phyloP scores from a whole-genome alignment of 2,329 filamentous ascomycete species.

The Dothiorella sarmentorum region DNA sequence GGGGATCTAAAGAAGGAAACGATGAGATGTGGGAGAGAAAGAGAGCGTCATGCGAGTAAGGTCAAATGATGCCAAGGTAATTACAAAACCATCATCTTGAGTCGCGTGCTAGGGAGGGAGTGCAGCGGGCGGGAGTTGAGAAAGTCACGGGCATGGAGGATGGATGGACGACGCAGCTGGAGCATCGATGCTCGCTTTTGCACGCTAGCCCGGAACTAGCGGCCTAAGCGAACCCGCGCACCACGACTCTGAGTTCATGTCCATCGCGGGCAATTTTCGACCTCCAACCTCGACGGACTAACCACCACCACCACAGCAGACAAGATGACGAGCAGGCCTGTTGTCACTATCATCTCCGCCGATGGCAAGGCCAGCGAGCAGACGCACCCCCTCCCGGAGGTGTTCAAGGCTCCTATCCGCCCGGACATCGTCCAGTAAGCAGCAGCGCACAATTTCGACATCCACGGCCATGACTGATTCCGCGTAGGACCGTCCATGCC shows the following conservation, averaged over 20 bases:
- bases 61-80: background rate
- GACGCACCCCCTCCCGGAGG: conserved; percentile 88
- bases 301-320: conserved; percentile 22
- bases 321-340: conserved; percentile 75
- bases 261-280: conserved; percentile 9
- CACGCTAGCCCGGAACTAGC: background rate
- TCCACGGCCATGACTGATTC: conserved; percentile 32
- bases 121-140: background rate
- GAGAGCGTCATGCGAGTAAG: background rate
- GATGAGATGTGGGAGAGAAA: background rate
- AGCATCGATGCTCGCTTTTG: too few species aligned
- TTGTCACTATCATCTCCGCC: conserved; percentile 93
- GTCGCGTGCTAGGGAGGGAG: background rate
- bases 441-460: conserved; percentile 8
- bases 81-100: background rate
- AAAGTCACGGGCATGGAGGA: too few species aligned
- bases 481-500: conserved; percentile 72
- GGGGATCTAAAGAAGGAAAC: background rate
- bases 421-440: conserved; percentile 97
- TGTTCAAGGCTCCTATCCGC: conserved; percentile 97
- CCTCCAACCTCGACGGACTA: conserved; percentile 18
- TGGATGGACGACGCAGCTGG: too few species aligned
- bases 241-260: background rate
- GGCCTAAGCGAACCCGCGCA: conserved; percentile 11
- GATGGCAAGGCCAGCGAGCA: conserved; percentile 89